Percentiles rank a stretch among this genome's conserved stretches.
These are phyloP conservation scores for Penstemon eatonii DNA, from an alignment of 257 asterid genomes.

Conservation along the genomic window DNA sequence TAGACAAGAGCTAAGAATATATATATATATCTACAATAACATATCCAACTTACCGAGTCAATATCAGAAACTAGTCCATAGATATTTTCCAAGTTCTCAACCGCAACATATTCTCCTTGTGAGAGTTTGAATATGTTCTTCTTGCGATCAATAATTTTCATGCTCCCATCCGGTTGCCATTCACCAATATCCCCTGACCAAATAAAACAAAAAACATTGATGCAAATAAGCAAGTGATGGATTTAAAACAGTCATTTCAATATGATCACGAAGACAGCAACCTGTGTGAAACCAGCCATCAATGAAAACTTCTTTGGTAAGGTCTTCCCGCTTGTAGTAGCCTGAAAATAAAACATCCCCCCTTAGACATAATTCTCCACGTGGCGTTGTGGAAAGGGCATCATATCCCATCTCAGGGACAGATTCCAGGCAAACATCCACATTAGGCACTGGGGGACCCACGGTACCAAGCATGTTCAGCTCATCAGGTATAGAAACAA, in stretches of 20 bases:
- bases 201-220: slow-evolving; percentile 13
- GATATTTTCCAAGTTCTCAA: slow-evolving; percentile 88
- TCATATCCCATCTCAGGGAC: slow-evolving; percentile 97
- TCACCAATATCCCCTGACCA: slow-evolving; percentile 87
- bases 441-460: slow-evolving; percentile 95
- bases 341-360: slow-evolving; percentile 85
- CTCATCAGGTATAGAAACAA: slow-evolving; percentile 76
- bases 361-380: slow-evolving; percentile 91
- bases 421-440: slow-evolving; percentile 89
- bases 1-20: neutral
- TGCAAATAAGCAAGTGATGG: slow-evolving; percentile 8
- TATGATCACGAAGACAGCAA: slow-evolving; percentile 27
- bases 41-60: slow-evolving; percentile 62
- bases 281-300: slow-evolving; percentile 99
- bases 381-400: slow-evolving; percentile 72
- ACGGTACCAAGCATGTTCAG: slow-evolving; percentile 85
- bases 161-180: slow-evolving; percentile 89
- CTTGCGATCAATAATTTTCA: slow-evolving; percentile 92
- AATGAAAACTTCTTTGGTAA: slow-evolving; percentile 76
- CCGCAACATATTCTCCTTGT: slow-evolving; percentile 99
- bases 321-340: slow-evolving; percentile 89
- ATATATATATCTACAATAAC: neutral
- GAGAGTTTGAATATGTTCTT: slow-evolving; percentile 96
- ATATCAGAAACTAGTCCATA: slow-evolving; percentile 58
- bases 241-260: slow-evolving; percentile 20